Conservation (phyloP, 495 filamentous ascomycete genomes). For the Sporormia fimetaria region DNA sequence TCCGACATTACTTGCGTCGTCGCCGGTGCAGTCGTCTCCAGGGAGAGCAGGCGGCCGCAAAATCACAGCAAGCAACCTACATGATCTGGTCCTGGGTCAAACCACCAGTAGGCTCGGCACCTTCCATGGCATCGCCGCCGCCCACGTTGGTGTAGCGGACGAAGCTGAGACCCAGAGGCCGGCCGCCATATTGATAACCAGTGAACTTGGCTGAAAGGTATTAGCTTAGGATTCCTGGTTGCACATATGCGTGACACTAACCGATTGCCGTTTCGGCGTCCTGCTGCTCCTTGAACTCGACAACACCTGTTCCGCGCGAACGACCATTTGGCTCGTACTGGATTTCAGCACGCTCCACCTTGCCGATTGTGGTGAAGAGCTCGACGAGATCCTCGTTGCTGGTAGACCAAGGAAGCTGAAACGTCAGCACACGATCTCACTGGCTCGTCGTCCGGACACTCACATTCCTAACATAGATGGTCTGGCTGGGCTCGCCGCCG, state of each 20-base stretch:
- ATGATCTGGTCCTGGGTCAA: conserved; percentile 97
- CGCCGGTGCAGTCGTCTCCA: too few relatives aligned
- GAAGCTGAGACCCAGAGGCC: conserved; percentile 81
- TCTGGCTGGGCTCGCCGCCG: conserved; percentile 69
- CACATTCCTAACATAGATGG: conserved; percentile 95
- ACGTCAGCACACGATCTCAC: conserved; percentile 14
- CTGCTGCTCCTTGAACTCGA: conserved; percentile 72
- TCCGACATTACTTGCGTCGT: not conserved
- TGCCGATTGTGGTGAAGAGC: conserved; percentile 93
- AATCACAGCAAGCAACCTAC: conserved; percentile 44
- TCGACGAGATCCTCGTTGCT: conserved; percentile 95
- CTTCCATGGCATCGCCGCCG: conserved; percentile 68
- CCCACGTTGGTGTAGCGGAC: conserved; percentile 72
- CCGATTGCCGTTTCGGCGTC: conserved; percentile 85
- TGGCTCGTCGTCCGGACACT: conserved; percentile 33
- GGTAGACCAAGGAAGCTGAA: conserved; percentile 91
- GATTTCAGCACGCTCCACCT: conserved; percentile 94
- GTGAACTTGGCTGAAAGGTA: conserved; percentile 68
- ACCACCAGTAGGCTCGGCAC: conserved; percentile 53
- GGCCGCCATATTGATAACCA: conserved; percentile 92
- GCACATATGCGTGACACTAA: conserved; percentile 32
- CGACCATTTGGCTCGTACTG: conserved; percentile 96
- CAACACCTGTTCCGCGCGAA: conserved; percentile 89
- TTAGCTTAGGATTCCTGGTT: conserved; percentile 12
- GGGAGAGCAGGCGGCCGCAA: too few relatives aligned